Conservation (phyloP, 192 early-diverging fungal genomes). For the Lunasporangiospora selenospora region DNA sequence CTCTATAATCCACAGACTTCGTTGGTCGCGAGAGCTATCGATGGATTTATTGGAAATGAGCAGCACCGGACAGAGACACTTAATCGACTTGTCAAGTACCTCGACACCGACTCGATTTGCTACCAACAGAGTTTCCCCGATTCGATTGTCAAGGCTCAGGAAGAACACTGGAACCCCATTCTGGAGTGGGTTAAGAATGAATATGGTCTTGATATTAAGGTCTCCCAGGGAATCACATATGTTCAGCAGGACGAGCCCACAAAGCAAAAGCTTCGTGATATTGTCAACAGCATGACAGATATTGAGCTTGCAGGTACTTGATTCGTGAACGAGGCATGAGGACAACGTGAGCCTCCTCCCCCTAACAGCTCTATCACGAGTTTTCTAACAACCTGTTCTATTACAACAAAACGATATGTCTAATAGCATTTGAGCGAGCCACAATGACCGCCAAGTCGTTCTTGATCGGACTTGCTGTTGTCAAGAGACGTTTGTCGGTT, state of each 20-base stretch:
- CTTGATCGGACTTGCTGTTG: conserved; percentile 87
- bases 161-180: conserved; percentile 80
- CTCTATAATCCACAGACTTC: conserved; percentile 71
- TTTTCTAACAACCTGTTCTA: conserved; percentile 1
- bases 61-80: conserved; percentile 72
- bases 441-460: conserved; percentile 90
- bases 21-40: conserved; percentile 84
- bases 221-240: conserved; percentile 74
- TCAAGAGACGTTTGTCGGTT: conserved; percentile 74
- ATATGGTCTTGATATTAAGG: conserved; percentile 73
- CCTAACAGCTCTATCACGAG: too few relatives aligned
- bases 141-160: conserved; percentile 80
- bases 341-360: too few relatives aligned
- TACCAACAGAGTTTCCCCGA: conserved; percentile 85
- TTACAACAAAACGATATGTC: neutral
- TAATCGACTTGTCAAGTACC: conserved; percentile 77
- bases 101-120: conserved; percentile 91
- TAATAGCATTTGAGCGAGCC: conserved; percentile 84
- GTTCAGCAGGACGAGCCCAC: conserved; percentile 71
- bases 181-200: conserved; percentile 73
- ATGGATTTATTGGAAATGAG: conserved; percentile 65
- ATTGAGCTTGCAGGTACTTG: conserved; percentile 77
- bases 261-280: conserved; percentile 58
- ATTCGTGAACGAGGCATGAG: too few relatives aligned
- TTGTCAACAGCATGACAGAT: conserved; percentile 64